Percentiles rank a stretch among this genome's conserved stretches.
Evolutionary conservation across 768 basidiomycete genomes (phyloP).

Genomic region (Russula brevipes): DNA sequence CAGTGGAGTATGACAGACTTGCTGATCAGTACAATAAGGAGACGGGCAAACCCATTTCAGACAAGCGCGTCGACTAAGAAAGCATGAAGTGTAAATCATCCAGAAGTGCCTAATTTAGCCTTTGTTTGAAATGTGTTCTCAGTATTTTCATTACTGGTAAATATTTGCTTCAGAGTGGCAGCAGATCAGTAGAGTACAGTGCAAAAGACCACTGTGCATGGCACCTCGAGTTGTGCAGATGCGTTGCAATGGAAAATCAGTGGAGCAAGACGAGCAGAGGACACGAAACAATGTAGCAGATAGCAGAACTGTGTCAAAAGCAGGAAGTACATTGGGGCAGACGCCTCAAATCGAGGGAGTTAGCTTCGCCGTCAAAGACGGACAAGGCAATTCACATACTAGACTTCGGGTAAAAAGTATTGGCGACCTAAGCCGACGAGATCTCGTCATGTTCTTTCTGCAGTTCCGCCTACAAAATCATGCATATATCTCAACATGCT

Average conservation of each 20-base stretch:
- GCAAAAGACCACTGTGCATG: not conserved
- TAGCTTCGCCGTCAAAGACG: not conserved
- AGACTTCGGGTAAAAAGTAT: not conserved
- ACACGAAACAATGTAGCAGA: not conserved
- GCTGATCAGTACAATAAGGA: conserved; percentile 71
- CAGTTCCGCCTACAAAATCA: conserved; percentile 29
- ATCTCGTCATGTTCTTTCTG: conserved; percentile 31
- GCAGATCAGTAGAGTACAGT: not conserved
- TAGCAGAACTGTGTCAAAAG: not conserved
- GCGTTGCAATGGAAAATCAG: not conserved
- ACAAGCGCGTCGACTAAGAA: conserved; percentile 62
- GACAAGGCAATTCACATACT: not conserved
- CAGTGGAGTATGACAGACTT: conserved; percentile 75
- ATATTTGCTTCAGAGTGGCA: not conserved
- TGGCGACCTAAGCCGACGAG: not conserved
- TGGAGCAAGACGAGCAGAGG: not conserved
- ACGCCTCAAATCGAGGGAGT: not conserved
- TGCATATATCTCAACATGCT: not conserved
- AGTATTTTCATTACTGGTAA: not conserved
- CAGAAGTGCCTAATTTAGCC: not conserved
- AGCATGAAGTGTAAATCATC: not conserved
- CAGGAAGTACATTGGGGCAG: not conserved
- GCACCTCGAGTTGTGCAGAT: not conserved
- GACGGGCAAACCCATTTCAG: conserved; percentile 48
- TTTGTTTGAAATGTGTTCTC: not conserved